phyloP scores from a whole-genome alignment of 345 rosid genomes.

The Eucalyptus sideroxylon region DNA sequence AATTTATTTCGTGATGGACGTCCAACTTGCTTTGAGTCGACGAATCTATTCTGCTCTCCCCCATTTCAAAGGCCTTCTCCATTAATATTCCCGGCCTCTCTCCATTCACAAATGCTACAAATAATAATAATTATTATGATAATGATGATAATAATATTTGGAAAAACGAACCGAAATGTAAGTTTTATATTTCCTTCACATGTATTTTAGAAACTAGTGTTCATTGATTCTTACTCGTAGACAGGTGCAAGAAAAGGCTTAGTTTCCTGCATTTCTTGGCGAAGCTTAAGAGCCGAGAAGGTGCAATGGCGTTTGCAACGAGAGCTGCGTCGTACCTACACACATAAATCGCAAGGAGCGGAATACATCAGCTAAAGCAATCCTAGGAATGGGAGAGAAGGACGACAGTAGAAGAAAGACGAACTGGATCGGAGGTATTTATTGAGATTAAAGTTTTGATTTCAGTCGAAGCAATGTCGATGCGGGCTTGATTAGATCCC shows the following conservation, averaged over 20 bases:
- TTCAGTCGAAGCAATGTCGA: neutral
- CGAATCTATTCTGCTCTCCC: neutral
- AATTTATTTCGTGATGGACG: constrained; percentile 12
- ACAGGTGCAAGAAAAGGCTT: constrained; percentile 10
- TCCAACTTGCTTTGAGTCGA: neutral
- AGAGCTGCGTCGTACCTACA: constrained; percentile 11
- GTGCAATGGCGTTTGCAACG: neutral
- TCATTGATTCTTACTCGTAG: neutral
- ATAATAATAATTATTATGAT: neutral
- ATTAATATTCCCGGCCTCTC: neutral
- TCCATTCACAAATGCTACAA: neutral
- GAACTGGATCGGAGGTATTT: neutral
- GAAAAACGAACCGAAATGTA: neutral
- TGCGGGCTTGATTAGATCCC: neutral
- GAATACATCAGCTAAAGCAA: neutral
- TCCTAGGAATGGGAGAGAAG: neutral
- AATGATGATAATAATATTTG: neutral
- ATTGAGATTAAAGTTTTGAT: neutral
- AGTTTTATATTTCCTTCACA: neutral
- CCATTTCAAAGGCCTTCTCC: neutral
- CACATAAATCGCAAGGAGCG: neutral
- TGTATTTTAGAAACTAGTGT: neutral
- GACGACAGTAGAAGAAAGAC: neutral
- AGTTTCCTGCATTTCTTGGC: constrained; percentile 12
- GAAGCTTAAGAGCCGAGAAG: neutral